These are phyloP conservation scores for Croton setiger DNA, from an alignment of 441 rosid species.

Conservation along the genomic window DNA sequence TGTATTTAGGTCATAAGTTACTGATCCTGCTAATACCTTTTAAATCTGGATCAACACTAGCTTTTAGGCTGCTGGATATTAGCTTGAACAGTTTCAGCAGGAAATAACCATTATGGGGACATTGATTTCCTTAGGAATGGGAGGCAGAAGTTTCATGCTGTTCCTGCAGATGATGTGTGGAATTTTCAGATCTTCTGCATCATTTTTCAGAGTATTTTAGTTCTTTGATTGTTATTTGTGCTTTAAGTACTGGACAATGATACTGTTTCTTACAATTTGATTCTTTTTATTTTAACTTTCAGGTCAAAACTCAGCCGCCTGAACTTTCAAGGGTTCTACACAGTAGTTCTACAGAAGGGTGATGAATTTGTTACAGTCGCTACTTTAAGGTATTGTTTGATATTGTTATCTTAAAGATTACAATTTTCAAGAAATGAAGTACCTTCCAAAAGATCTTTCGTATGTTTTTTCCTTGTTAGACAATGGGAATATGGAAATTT, in stretches of 20 bases:
- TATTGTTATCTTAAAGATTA: conserved; percentile 5
- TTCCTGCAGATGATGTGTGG: neutral
- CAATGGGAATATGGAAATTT: conserved; percentile 16
- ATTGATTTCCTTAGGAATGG: neutral
- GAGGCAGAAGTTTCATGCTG: neutral
- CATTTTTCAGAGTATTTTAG: neutral
- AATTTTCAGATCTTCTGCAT: neutral
- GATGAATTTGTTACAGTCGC: conserved; percentile 72
- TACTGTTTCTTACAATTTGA: conserved; percentile 6
- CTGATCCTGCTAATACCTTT: neutral
- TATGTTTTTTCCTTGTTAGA: conserved; percentile 6
- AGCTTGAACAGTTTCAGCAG: neutral
- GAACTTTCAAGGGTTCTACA: conserved; percentile 82
- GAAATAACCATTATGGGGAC: neutral
- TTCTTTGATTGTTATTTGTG: too few relatives aligned
- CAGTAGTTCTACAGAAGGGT: conserved; percentile 61
- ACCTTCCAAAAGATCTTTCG: conserved; percentile 10
- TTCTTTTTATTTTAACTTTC: conserved; percentile 22
- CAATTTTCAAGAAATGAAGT: neutral
- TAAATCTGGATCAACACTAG: neutral
- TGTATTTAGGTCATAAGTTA: neutral
- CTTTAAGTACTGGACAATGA: neutral
- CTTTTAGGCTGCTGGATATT: neutral
- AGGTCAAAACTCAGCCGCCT: conserved; percentile 66
- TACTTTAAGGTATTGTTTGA: conserved; percentile 51